phyloP scores from a whole-genome alignment of 1,284 basidiomycete species.

The Ceratobasidium sp. region DNA sequence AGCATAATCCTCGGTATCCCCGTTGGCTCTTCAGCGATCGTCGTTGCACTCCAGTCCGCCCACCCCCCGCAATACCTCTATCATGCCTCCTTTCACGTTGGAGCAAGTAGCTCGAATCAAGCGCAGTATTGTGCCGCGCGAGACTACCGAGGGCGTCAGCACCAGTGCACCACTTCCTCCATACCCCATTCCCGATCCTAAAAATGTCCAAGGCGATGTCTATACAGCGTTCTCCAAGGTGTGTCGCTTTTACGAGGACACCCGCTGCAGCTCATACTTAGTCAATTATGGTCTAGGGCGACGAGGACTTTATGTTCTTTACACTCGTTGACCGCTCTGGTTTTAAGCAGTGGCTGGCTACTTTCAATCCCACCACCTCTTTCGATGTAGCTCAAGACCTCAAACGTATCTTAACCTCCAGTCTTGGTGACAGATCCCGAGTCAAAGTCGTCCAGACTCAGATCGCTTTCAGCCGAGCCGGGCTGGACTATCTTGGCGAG shows the following conservation, averaged over 20 bases:
- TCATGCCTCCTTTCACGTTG: too few species aligned
- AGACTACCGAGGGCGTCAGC: too few species aligned
- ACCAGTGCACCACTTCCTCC: too few species aligned
- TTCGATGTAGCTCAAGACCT: conserved; percentile 1
- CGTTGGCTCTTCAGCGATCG: too few species aligned
- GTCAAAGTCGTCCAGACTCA: conserved; percentile 10
- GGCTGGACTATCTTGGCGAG: conserved; percentile 5
- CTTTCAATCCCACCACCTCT: neutral
- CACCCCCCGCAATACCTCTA: too few species aligned
- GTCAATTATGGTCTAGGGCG: neutral
- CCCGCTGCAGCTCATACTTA: neutral
- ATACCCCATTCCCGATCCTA: neutral
- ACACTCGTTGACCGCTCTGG: neutral
- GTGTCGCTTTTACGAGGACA: neutral
- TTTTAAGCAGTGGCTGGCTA: neutral
- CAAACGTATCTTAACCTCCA: neutral
- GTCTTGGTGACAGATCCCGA: neutral
- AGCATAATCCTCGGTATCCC: too few species aligned
- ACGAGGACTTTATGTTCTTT: conserved; percentile 25
- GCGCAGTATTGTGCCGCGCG: too few species aligned
- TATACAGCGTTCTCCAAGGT: conserved; percentile 22
- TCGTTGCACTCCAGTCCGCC: too few species aligned
- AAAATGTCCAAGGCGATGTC: conserved; percentile 31
- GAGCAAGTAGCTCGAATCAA: too few species aligned
- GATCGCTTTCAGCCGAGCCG: conserved; percentile 24